phyloP scores from a whole-genome alignment of 345 rosid genomes.

The Excoecaria agallocha region DNA sequence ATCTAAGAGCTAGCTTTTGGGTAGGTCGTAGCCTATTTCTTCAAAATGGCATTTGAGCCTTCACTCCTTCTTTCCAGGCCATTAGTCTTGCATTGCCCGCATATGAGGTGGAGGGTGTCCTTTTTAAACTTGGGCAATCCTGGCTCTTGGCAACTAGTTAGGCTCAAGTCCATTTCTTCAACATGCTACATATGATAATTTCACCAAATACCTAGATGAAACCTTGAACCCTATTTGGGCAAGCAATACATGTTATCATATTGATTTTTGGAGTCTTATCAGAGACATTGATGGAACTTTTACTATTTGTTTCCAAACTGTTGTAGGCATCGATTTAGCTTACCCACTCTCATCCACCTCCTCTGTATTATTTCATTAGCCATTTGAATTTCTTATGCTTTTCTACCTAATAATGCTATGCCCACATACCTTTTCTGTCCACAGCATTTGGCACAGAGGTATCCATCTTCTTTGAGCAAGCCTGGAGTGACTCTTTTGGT shows the following conservation, averaged over 20 bases:
- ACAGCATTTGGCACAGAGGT: slow-evolving; percentile 92
- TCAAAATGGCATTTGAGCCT: too few relatives aligned
- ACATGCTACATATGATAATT: not conserved
- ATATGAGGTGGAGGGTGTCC: too few relatives aligned
- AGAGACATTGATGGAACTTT: not conserved
- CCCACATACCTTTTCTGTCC: slow-evolving; percentile 15
- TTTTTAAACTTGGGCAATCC: too few relatives aligned
- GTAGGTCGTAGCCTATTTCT: too few relatives aligned
- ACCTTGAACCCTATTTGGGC: not conserved
- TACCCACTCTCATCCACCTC: not conserved
- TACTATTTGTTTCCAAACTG: not conserved
- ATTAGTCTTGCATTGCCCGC: too few relatives aligned
- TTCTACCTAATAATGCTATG: not conserved
- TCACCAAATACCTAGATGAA: slow-evolving; percentile 12
- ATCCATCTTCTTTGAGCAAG: slow-evolving; percentile 77
- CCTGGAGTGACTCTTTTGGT: slow-evolving; percentile 88
- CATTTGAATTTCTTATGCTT: not conserved
- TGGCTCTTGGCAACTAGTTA: too few relatives aligned
- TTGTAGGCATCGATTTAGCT: not conserved
- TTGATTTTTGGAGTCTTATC: not conserved
- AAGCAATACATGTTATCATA: not conserved
- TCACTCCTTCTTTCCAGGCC: too few relatives aligned
- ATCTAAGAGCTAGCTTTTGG: too few relatives aligned
- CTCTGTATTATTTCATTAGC: slow-evolving; percentile 4
- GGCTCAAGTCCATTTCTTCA: too few relatives aligned